Percentiles rank a stretch among this genome's conserved stretches.
phyloP scores from a whole-genome alignment of 1,139 yeast genomes.

The Citeromyces hawaiiensis region DNA sequence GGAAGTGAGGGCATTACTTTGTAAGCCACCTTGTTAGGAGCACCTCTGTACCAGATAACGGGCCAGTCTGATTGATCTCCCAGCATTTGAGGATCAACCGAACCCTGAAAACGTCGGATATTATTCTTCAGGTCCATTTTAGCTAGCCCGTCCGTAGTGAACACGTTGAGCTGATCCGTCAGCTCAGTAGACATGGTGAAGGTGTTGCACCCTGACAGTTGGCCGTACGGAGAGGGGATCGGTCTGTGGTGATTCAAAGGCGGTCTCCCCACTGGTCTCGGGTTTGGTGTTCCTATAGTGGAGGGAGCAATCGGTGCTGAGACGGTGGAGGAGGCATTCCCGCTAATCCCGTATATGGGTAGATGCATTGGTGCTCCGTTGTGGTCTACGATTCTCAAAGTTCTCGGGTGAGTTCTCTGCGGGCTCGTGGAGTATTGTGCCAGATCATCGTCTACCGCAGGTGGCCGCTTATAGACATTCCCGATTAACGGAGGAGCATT shows the following conservation, averaged over 20 bases:
- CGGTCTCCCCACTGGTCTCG: conserved; percentile 11
- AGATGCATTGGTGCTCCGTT: conserved; percentile 1
- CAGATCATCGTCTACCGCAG: conserved; percentile 62
- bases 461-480: conserved; percentile 70
- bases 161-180: conserved; percentile 10
- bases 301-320: neutral
- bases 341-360: neutral
- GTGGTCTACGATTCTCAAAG: neutral
- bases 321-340: neutral
- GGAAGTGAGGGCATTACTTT: conserved; percentile 1
- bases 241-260: conserved; percentile 15
- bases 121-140: conserved; percentile 10
- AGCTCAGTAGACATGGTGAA: conserved; percentile 13
- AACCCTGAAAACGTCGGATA: conserved; percentile 1
- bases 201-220: conserved; percentile 14
- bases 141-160: conserved; percentile 10
- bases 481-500: conserved; percentile 92
- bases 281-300: neutral
- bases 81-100: conserved; percentile 2
- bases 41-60: conserved; percentile 69
- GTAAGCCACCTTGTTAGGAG: conserved; percentile 50
- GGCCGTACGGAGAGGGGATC: conserved; percentile 15
- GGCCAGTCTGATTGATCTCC: conserved; percentile 21
- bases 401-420: neutral
- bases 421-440: conserved; percentile 42